Conservation (phyloP, 441 rosid species). For the Arabidopsis hybrid region DNA sequence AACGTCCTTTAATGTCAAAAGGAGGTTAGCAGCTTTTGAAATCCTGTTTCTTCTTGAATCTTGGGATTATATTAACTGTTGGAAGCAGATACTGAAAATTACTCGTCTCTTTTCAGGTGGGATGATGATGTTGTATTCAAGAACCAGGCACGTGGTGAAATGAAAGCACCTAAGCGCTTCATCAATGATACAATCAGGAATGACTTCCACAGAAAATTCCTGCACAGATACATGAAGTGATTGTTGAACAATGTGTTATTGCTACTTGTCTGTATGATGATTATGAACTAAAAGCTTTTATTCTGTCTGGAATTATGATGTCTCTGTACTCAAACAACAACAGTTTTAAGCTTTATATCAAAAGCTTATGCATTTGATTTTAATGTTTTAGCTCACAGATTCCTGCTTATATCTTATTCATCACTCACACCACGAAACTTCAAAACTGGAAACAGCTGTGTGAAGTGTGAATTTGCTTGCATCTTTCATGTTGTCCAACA, state of each 20-base stretch:
- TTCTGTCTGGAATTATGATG: constrained; percentile 16
- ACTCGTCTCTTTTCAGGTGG: constrained; percentile 63
- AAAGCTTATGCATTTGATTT: constrained; percentile 32
- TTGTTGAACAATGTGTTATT: constrained; percentile 16
- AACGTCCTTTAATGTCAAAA: constrained; percentile 82
- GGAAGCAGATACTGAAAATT: not conserved
- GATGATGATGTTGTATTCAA: constrained; percentile 99
- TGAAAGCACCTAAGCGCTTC: constrained; percentile 91
- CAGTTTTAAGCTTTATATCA: constrained; percentile 20
- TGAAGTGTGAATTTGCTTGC: too few species aligned
- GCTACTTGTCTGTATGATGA: constrained; percentile 40
- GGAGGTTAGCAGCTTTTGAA: constrained; percentile 60
- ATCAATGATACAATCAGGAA: constrained; percentile 95
- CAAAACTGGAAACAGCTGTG: constrained; percentile 32
- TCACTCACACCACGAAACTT: not conserved
- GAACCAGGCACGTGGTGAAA: constrained; percentile 97
- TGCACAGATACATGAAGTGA: constrained; percentile 95
- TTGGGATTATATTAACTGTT: not conserved
- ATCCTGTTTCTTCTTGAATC: not conserved
- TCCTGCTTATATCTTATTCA: constrained; percentile 15
- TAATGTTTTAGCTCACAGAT: constrained; percentile 11
- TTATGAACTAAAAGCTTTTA: constrained; percentile 13
- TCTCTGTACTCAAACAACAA: constrained; percentile 31
- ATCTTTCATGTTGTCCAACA: too few species aligned
- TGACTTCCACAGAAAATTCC: constrained; percentile 93